Evolutionary conservation across 1,284 basidiomycete species (phyloP).

Genomic region (Mrakiaceae sp.): DNA sequence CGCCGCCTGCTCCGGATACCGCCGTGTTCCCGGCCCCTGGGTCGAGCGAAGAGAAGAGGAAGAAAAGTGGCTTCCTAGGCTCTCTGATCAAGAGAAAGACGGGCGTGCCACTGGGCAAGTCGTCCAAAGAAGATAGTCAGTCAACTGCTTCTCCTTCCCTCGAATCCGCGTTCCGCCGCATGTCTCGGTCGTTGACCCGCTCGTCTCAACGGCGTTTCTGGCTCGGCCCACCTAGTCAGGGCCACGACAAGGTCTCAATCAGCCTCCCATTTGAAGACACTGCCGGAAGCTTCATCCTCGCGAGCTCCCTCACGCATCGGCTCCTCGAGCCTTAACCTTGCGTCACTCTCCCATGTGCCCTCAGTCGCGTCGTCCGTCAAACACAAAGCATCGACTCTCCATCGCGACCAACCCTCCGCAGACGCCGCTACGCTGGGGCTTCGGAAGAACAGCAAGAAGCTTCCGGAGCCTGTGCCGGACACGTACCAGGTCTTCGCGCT

Average conservation of each 20-base stretch:
- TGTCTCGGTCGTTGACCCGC: not conserved
- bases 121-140: slow-evolving; percentile 11
- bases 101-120: not conserved
- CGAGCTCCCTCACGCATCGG: not conserved
- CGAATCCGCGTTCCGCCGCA: not conserved
- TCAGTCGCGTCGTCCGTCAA: not conserved
- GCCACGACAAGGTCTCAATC: not conserved
- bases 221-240: not conserved
- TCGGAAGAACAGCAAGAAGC: slow-evolving; percentile 3
- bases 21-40: not conserved
- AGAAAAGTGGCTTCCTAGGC: slow-evolving; percentile 7
- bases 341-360: slow-evolving; percentile 1
- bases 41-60: slow-evolving; percentile 5
- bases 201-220: not conserved
- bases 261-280: not conserved
- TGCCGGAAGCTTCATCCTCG: not conserved
- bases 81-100: slow-evolving; percentile 13
- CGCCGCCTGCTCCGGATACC: not conserved
- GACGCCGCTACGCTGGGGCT: not conserved
- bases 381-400: not conserved
- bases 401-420: not conserved
- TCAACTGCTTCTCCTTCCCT: not conserved
- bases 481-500: slow-evolving; percentile 38
- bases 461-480: not conserved
- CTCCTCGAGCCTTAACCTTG: not conserved